Percentiles rank a stretch among this genome's conserved stretches.
phyloP scores from a whole-genome alignment of 2,329 filamentous ascomycete genomes.

The Lachnellula suecica region DNA sequence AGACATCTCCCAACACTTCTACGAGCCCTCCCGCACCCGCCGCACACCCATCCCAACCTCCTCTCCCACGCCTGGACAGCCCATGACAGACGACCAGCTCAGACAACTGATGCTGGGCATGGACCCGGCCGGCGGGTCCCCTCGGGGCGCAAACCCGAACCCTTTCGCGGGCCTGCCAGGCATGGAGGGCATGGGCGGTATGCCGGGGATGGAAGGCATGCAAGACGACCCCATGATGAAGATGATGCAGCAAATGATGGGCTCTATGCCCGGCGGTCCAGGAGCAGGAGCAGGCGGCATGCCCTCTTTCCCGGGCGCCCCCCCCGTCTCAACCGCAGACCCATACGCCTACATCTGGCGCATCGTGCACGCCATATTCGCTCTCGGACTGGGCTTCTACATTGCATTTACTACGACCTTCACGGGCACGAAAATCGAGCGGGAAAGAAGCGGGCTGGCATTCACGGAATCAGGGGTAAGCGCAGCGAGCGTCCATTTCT shows the following conservation, averaged over 20 bases:
- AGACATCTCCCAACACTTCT: slow-evolving; percentile 74
- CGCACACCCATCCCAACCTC: slow-evolving; percentile 34
- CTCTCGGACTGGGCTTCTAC: slow-evolving; percentile 68
- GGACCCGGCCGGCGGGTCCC: slow-evolving; percentile 35
- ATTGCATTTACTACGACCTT: slow-evolving; percentile 68
- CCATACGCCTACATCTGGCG: slow-evolving; percentile 62
- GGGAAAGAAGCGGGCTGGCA: slow-evolving; percentile 41
- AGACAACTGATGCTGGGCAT: slow-evolving; percentile 65
- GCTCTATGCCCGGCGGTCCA: slow-evolving; percentile 37
- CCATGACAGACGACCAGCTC: slow-evolving; percentile 57
- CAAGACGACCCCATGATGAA: slow-evolving; percentile 67
- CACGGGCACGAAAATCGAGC: slow-evolving; percentile 61
- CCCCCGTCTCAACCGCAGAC: slow-evolving; percentile 36
- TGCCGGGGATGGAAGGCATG: slow-evolving; percentile 30
- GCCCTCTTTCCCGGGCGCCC: slow-evolving; percentile 40
- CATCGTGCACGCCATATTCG: slow-evolving; percentile 71
- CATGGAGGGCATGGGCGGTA: slow-evolving; percentile 30
- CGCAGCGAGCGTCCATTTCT: slow-evolving; percentile 54
- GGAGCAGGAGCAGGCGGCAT: slow-evolving; percentile 32
- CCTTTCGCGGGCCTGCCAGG: slow-evolving; percentile 33
- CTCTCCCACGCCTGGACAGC: slow-evolving; percentile 14
- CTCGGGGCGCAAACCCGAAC: slow-evolving; percentile 27
- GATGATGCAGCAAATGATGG: slow-evolving; percentile 75
- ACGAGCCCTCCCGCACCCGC: slow-evolving; percentile 51
- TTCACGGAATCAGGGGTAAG: slow-evolving; percentile 32